Base-by-base conservation (phyloP, 2,329 filamentous ascomycete genomes). In the Amylocarpus encephaloides region DNA sequence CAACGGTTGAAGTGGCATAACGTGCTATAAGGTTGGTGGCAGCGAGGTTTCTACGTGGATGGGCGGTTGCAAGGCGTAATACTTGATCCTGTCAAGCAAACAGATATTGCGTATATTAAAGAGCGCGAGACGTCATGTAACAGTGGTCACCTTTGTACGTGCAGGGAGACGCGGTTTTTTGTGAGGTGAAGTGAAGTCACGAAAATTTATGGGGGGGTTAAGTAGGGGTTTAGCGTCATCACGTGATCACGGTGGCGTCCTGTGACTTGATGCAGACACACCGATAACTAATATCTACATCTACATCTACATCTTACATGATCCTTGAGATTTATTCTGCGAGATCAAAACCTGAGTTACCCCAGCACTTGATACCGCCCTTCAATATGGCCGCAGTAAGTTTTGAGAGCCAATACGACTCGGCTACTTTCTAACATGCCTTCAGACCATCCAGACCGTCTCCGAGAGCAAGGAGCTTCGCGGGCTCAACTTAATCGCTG, bases 391-490 rank as follows among this genome's bases (percentile, higher is more conserved):
- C 62, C 48, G 53, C 61, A 16, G 62, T 64, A 59, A 53, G 62
- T 54, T 33, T 2, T 7, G 32, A 7, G 11, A 4, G 22, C 30
- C 15, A 10, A n/a, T 7, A 10, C 16, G 11, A 12, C 12, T 33
- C 19, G 34, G 1, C 2, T 9, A 9, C 6, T 35, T 38, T 33
- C 52, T 60, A 38, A 59, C 32, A 38, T 43, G 29, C 11, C 11
- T 29, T 11, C 45, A 82, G 79, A 71, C 73, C 66, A 88, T 88
- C 62, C 82, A 82, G 53, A 97, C 93, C 64, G 83, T 97, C 69
- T 88, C 90, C 67, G 92, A 97, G 78, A 87, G 82, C 71, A 95
- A 93, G 73, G 92, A 97, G 80, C 85, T 97, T 67, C 86, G 91
- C 62, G 91, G 91, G 58, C 83, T 98, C 66, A 97, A 95, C 72